Conservation (phyloP, 768 basidiomycete species). For the Cystofilobasidium capitatum region DNA sequence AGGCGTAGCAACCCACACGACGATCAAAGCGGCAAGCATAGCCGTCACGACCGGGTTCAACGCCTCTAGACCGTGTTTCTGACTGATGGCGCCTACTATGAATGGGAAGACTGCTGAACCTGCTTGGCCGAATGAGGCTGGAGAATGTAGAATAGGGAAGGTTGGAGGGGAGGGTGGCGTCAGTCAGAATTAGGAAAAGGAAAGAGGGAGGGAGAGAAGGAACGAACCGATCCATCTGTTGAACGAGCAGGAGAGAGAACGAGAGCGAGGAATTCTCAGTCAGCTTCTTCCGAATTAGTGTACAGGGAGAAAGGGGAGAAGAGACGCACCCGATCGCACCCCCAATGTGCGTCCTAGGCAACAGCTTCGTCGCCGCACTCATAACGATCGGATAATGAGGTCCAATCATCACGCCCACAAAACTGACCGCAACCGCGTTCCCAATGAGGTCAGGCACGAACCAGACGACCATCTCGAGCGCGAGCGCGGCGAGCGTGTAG, state of each 20-base stretch:
- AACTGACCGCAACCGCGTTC: constrained; percentile 54
- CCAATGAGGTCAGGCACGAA: constrained; percentile 56
- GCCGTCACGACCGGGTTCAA: background rate
- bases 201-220: too few relatives aligned
- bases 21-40: background rate
- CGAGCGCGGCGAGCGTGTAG: constrained; percentile 39
- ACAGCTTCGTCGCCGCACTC: constrained; percentile 57
- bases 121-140: constrained; percentile 35
- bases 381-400: constrained; percentile 65
- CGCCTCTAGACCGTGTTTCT: background rate
- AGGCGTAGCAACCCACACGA: background rate
- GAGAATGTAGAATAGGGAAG: too few relatives aligned
- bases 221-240: too few relatives aligned
- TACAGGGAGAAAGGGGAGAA: background rate
- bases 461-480: constrained; percentile 60
- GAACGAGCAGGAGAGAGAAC: background rate
- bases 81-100: constrained; percentile 27
- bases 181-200: background rate
- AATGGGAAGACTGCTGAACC: constrained; percentile 42
- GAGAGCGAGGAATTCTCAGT: too few relatives aligned
- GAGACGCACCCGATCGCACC: constrained; percentile 45
- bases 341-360: constrained; percentile 61
- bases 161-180: too few relatives aligned
- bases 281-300: too few relatives aligned
- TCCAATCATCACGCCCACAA: constrained; percentile 61